Base-by-base conservation (phyloP, 257 asterid species). In the Paulownia fortunei region DNA sequence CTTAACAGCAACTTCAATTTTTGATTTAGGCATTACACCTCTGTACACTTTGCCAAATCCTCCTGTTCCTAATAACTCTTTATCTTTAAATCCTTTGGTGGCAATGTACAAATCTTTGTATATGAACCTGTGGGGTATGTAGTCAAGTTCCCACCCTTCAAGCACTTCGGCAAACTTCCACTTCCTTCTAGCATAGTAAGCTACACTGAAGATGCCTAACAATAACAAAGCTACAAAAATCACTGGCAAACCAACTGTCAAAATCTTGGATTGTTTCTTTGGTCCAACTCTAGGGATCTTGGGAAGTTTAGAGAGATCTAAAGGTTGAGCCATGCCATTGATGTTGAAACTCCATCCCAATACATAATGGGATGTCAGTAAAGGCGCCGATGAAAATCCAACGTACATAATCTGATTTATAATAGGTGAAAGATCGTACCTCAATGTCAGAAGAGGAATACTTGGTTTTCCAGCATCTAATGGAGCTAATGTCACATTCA, bases 11-110 rank as follows among this genome's bases (percentile, higher is more conserved):
- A 92, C 75, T 59, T 86, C 82, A 4, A 65, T 51, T 42, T 72
- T 83, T 1, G 96, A 66, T 0, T 24, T 67, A 2, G 83, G 81
- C 83, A 92, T 55, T 4, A 82, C 69, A 4, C 97, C 97, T 77
- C 69, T 79, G 56, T 92, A 92, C 0, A 92, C 97, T 34, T 81
- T 82, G 2, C 96, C 94, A 34, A 92, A 92, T 11, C 97, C 97
- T 0, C 97, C 96, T 0, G 63, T 59, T 0, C 97, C 97, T 51
- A 92, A 34, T 1, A 92, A 6, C 71, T 74, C 89, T 7, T 73
- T 82, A 30, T 90, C 92, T 36, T 47, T 82, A 15, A 92, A 90
- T 12, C 91, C 92, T 58, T 82, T 84, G 3, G 97, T 90, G 9
- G 94, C 92, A 4, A 27, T 76, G 21, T 90, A 83, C 81, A 92